phyloP scores from a whole-genome alignment of 2,329 filamentous ascomycete species.

The Calonectria pseudoreteaudii region DNA sequence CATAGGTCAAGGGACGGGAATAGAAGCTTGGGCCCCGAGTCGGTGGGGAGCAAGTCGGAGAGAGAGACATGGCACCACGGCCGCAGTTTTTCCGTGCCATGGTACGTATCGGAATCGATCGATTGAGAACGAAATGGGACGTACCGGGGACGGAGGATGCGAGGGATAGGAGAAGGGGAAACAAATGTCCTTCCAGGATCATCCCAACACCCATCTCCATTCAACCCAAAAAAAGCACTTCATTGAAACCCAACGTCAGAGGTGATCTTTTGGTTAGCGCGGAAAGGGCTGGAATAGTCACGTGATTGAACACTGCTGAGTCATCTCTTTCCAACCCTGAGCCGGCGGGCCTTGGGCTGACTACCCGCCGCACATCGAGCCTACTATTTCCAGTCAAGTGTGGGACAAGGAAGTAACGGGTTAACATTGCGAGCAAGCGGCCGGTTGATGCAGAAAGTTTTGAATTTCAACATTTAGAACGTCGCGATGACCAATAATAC shows the following conservation, averaged over 20 bases:
- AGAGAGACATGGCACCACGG: not conserved
- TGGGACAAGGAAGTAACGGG: not conserved
- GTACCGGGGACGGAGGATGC: not conserved
- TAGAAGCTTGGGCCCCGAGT: not conserved
- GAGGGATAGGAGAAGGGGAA: conserved; percentile 3
- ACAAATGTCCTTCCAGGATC: not conserved
- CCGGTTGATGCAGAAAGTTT: not conserved
- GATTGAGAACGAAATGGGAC: not conserved
- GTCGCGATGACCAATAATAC: not conserved
- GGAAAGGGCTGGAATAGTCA: not conserved
- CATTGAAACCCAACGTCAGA: not conserved
- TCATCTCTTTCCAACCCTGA: not conserved
- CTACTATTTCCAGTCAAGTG: not conserved
- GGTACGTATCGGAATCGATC: conserved; percentile 1
- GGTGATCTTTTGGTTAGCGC: not conserved
- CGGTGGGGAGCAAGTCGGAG: not conserved
- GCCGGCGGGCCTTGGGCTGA: not conserved
- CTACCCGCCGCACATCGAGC: not conserved
- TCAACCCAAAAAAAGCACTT: not conserved
- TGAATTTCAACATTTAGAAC: not conserved
- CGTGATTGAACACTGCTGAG: not conserved
- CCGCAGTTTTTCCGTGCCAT: not conserved
- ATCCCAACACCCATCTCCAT: not conserved
- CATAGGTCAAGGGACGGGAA: not conserved
- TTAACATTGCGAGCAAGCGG: not conserved